Evolutionary conservation across 179 eudicot genomes (phyloP).

Genomic region (Silene vulgaris): DNA sequence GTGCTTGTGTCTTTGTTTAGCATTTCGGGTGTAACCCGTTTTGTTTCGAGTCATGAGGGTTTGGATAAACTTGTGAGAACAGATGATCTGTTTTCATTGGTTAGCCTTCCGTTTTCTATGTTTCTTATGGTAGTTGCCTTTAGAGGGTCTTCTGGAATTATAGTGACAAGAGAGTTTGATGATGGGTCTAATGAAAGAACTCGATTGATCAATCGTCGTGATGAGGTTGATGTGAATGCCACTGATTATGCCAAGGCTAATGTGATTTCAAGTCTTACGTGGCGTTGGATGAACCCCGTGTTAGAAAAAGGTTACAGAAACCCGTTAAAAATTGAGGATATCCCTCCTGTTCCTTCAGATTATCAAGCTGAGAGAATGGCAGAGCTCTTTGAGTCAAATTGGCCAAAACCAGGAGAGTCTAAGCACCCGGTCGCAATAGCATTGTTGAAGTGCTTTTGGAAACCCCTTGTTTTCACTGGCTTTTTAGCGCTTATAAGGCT

Average conservation of each 20-base stretch:
- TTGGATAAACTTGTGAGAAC: slow-evolving; percentile 22
- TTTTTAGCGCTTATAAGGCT: slow-evolving; percentile 20
- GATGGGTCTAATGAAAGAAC: slow-evolving; percentile 16
- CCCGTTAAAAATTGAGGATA: slow-evolving; percentile 24
- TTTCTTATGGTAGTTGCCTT: slow-evolving; percentile 21
- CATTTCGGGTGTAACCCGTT: slow-evolving; percentile 22
- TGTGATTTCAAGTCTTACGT: slow-evolving; percentile 18
- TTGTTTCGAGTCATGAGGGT: slow-evolving; percentile 11
- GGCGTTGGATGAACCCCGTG: slow-evolving; percentile 28
- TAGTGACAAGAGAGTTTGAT: slow-evolving; percentile 18
- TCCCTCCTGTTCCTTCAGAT: slow-evolving; percentile 23
- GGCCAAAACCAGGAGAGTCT: slow-evolving; percentile 24
- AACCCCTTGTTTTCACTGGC: slow-evolving; percentile 18
- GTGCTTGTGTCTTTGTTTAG: slow-evolving; percentile 24
- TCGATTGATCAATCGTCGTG: background rate
- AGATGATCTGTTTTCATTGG: slow-evolving; percentile 28
- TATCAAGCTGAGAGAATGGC: slow-evolving; percentile 26
- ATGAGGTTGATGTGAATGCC: slow-evolving; percentile 13
- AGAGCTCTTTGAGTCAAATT: slow-evolving; percentile 21
- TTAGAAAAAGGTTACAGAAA: slow-evolving; percentile 23
- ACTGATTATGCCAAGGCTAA: slow-evolving; percentile 19
- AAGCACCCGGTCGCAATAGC: slow-evolving; percentile 24
- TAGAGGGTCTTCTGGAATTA: slow-evolving; percentile 24
- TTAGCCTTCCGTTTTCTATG: slow-evolving; percentile 27
- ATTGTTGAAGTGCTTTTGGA: slow-evolving; percentile 26